Percentiles rank a stretch among this genome's conserved stretches.
These are phyloP conservation scores for Fimicolochytrium jonesii DNA, from an alignment of 192 early-diverging fungal genomes.

Conservation along the genomic window DNA sequence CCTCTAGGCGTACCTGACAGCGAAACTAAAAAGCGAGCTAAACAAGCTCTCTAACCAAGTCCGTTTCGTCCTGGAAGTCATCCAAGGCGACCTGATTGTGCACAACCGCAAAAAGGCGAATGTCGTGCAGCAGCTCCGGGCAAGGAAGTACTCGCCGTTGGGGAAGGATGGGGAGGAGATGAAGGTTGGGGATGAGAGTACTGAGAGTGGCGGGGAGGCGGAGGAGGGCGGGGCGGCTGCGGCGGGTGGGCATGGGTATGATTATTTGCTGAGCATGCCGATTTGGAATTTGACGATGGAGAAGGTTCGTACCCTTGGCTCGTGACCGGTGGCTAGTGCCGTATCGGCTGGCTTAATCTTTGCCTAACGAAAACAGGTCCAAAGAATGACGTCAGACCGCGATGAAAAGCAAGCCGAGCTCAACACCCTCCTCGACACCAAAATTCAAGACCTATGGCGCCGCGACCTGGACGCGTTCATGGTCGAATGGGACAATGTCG, in stretches of 20 bases:
- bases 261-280: constrained; percentile 80
- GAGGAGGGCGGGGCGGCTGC: constrained; percentile 17
- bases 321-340: too few relatives aligned
- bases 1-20: constrained; percentile 38
- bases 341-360: not conserved
- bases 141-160: constrained; percentile 48
- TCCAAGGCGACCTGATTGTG: constrained; percentile 65
- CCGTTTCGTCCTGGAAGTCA: constrained; percentile 77
- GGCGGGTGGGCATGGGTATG: constrained; percentile 41
- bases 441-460: constrained; percentile 76
- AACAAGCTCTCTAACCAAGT: constrained; percentile 66
- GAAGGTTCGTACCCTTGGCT: too few relatives aligned
- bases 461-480: constrained; percentile 74
- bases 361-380: not conserved
- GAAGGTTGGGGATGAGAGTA: not conserved
- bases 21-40: constrained; percentile 58
- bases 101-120: constrained; percentile 70
- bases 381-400: constrained; percentile 14
- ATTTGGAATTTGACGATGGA: constrained; percentile 80
- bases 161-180: constrained; percentile 36
- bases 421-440: constrained; percentile 16
- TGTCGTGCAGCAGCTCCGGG: constrained; percentile 61
- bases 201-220: constrained; percentile 38
- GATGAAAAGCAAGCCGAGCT: constrained; percentile 15
- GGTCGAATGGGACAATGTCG: constrained; percentile 67